Conservation (phyloP, 2,329 filamentous ascomycete genomes). For the Aspergillus tamarii region DNA sequence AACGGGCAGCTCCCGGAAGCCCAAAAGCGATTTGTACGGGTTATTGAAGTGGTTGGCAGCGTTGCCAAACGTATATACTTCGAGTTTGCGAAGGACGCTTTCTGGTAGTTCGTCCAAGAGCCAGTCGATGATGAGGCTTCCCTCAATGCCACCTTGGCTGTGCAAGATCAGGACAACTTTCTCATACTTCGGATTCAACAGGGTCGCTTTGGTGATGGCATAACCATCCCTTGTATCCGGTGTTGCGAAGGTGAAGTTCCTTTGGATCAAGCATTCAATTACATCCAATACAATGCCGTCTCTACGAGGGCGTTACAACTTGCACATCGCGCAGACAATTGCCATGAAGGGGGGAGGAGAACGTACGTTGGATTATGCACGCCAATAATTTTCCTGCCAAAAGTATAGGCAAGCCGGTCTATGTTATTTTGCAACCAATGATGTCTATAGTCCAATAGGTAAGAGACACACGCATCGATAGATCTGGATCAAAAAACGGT, state of each 20-base stretch:
- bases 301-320: conserved; percentile 22
- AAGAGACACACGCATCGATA: not conserved
- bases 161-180: conserved; percentile 77
- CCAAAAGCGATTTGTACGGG: conserved; percentile 57
- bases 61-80: conserved; percentile 76
- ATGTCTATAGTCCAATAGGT: conserved; percentile 35
- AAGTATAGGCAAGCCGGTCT: conserved; percentile 71
- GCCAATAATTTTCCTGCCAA: conserved; percentile 70
- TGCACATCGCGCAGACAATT: not conserved
- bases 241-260: conserved; percentile 74
- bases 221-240: conserved; percentile 63
- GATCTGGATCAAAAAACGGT: conserved; percentile 44
- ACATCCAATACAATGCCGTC: conserved; percentile 74
- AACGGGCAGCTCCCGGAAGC: conserved; percentile 26
- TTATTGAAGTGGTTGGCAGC: conserved; percentile 84
- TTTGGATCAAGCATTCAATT: conserved; percentile 75
- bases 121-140: conserved; percentile 74
- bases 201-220: conserved; percentile 64
- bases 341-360: too few relatives aligned
- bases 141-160: conserved; percentile 77
- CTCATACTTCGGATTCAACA: conserved; percentile 64
- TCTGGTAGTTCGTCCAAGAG: conserved; percentile 72
- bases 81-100: conserved; percentile 67
- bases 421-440: conserved; percentile 73
- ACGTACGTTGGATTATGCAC: conserved; percentile 73